These are phyloP conservation scores for Phylloporus arenicola DNA, from an alignment of 768 basidiomycete genomes.

Conservation along the genomic window DNA sequence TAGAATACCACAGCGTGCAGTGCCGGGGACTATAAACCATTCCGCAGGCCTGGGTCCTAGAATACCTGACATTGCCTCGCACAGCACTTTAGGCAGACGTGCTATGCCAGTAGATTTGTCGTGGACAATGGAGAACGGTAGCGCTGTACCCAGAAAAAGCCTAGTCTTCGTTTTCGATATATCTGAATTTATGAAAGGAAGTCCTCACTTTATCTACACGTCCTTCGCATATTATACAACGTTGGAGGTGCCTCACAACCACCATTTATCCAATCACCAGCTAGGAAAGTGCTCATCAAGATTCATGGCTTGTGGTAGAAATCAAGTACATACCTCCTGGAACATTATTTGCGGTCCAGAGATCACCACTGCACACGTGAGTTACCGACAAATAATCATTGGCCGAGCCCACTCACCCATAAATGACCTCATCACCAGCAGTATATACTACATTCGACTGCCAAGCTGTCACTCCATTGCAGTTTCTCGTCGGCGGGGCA, in stretches of 20 bases:
- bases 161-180: not conserved
- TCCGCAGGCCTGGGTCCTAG: not conserved
- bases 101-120: not conserved
- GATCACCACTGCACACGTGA: conserved; percentile 16
- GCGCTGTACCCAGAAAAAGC: not conserved
- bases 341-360: conserved; percentile 48
- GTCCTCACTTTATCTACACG: not conserved
- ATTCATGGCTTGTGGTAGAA: not conserved
- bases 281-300: conserved; percentile 22
- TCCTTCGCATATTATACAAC: not conserved
- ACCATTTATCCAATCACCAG: conserved; percentile 55
- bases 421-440: conserved; percentile 49
- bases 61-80: not conserved
- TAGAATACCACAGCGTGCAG: not conserved
- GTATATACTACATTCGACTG: conserved; percentile 40
- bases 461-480: conserved; percentile 49
- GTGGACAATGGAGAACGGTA: not conserved
- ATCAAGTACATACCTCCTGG: conserved; percentile 35
- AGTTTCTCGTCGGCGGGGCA: conserved; percentile 28
- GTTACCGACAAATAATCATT: conserved; percentile 1
- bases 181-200: not conserved
- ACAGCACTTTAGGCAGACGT: conserved; percentile 1
- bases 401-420: conserved; percentile 35
- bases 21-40: not conserved
- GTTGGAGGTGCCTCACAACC: conserved; percentile 32